Evolutionary conservation across 352 stramenopile genomes (phyloP), one percentile per base, ranked within the genome.

Genomic region (Pythium guiyangense): DNA sequence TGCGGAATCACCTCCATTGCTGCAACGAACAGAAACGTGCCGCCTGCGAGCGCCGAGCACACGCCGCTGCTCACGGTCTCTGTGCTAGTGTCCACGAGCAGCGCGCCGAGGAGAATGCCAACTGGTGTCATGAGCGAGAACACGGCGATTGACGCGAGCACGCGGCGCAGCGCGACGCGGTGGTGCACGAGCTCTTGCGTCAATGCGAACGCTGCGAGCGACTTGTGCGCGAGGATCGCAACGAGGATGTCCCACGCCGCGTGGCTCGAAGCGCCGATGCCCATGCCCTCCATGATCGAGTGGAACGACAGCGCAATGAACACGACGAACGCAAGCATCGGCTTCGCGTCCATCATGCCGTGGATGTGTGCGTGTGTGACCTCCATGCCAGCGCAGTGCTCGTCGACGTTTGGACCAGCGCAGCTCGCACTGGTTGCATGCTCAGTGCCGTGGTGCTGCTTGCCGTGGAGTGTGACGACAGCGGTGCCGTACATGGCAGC

Each of bases 231-330:
- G n/a, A 92, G 58, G 47, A 94, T 82, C 17, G 84, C 84, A 11
- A 90, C 52, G 0, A 94, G 65, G 43, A 94, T 89, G 52, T 90
- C 80, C 84, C 81, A 94, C 1, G 79, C 78, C 2, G 70, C 69
- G 22, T 64, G 63, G 48, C 61, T 76, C 5, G 81, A 72, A 2
- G 84, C 84, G 20, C 84, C 84, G 42, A 94, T 77, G 57, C 81
- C 84, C 71, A 94, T 88, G 43, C 84, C 84, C 66, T 94, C 84
- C 81, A 94, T 90, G 26, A 92, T 62, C 14, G 84, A 94, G 61
- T 94, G 84, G 66, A 94, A 92, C 4, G 84, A 94, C 35, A 94
- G 65, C 35, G 84, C 84, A 14, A 77, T 60, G 59, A 92, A 90
- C n/a, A 94, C 71, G 9, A 89, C 68, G n/a, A 90, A 70, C 27